Evolutionary conservation across 2,329 filamentous ascomycete species (phyloP), one percentile per base, ranked within the genome.

Genomic region (Cladophialophora carrionii): DNA sequence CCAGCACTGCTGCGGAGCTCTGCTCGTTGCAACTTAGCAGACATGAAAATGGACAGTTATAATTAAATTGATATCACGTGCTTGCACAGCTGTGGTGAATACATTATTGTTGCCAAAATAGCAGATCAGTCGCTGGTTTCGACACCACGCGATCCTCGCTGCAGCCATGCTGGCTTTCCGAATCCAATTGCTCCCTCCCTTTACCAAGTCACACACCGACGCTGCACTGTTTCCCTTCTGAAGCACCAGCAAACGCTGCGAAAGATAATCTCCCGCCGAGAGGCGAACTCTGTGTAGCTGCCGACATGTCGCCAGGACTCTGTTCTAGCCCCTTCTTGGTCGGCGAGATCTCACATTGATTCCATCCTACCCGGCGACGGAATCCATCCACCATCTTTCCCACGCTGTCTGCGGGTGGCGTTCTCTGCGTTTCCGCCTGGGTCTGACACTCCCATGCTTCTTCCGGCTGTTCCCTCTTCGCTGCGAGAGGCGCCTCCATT

Each of bases 211-310:
- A 22, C 17, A 26, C 24, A 51, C 10, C 24, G 17, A 43, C 4
- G 8, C 12, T 20, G 8, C 14, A 12, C 12, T 51, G 12, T 17
- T 14, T 5, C 48, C 9, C 14, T 7, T 58, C 41, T 32, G 46
- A 29, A 26, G n/a, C 32, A 20, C 8, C 52, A 22, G 37, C 26
- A 5, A 64, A 57, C 6, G 34, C 57, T 14, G 57, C 56, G n/a
- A 64, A 64, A 17, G 62, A 64, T 20, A 64, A 56, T 26, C 57
- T 64, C n/a, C 26, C 32, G 10, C n/a, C 37, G 5, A 41, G 31
- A 24, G 26, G 20, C 24, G 24, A 20, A 24, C 26, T 3, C 37
- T 17, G n/a, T 12, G 1, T 24, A 7, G 31, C 22, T 17, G 17
- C 22, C 12, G 41, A 10, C 7, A 20, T 26, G 22, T 58, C 17